Evolutionary conservation across 208 protist genomes (phyloP), one percentile per base, ranked within the genome.

Genomic region (Trypanosoma grayi): DNA sequence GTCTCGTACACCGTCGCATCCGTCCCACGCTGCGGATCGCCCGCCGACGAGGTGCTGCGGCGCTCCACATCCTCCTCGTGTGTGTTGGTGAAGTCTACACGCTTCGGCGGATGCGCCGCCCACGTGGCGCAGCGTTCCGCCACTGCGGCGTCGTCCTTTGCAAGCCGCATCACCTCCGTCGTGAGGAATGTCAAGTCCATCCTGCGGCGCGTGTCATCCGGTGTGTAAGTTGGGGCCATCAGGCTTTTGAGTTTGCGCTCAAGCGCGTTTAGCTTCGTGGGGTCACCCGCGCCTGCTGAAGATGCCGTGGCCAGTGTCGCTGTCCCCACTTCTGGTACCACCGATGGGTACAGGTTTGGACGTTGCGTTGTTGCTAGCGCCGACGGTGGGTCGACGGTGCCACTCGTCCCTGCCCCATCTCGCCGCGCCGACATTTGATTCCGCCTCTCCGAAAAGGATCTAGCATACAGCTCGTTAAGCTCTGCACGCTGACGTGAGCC

Each of bases 381-480:
- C 56, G 48, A 52, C 50, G 70, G 30, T 41, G 43, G 43, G 8
- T 33, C 7, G 18, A 30, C 14, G 7, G 18, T 60, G n/a, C 6
- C 37, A 48, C 13, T 40, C 54, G 27, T 58, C 31, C 69, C 57
- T 50, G 16, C 43, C 33, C 55, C 57, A 1, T 65, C 63, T 54
- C 67, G 59, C 20, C 66, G 69, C 18, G 62, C 48, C 11, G 65
- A 68, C 18, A 54, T 58, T 10, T 73, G 60, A 7, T 64, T 36
- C 7, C 57, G 57, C 27, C 36, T 45, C 3, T 48, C 57, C 39
- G 36, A 45, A 41, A 73, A 81, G 11, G 63, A 60, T 9, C 73
- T 47, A 2, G 67, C 66, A 59, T 84, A 92, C 18, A 92, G 4
- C 10, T 70, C 74, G 28, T 72, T 72, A 11, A 92, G 62, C 60